Base-by-base conservation (phyloP, 768 basidiomycete species). In the Lactarius sanguifluus region DNA sequence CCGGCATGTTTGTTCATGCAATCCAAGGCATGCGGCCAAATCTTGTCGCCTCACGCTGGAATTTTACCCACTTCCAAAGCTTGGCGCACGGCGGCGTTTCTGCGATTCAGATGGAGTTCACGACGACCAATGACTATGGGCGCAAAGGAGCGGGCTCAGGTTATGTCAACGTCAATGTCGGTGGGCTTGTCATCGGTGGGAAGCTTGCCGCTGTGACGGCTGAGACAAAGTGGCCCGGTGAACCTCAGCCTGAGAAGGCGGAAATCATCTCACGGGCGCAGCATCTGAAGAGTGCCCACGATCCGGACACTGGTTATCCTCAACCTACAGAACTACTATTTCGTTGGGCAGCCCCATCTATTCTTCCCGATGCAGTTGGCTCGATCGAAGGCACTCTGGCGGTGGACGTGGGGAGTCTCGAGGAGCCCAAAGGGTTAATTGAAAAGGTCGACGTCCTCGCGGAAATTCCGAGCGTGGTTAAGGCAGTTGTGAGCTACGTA, bases 21-120 rank as follows among this genome's bases (percentile, higher is more conserved):
- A 97, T 98, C 75, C 96, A 98, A 75, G 97, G 96, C 76, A 96
- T 99, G 94, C 86, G 94, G 9, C 95, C 96, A 58, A 92, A 99
- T 77, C 84, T 94, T 64, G 86, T 97, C 72, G 97, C 97, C 16
- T 81, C 92, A 23, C 79, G 90, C 10, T 99, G 97, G 97, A 98
- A 98, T 80, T 99, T 98, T 79, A 89, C 81, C 34, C 83, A 91
- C 79, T 99, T 99, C 82, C 89, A 94, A 76, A 90, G 91, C 73
- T 76, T 80, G 20, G 80, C 85, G 30, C 83, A 86, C 58, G 87
- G 85, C 20, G 90, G 90, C 9, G 89, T 93, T 9, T 87, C 93
- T 61, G 93, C 94, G 12, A 81, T 97, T 43, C 90, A 92, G 80
- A 98, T 98, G 96, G 97, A 98, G 75, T 94, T 97, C 71, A 93